Base-by-base conservation (phyloP, 306 rosid genomes). In the Vigna angularis region DNA sequence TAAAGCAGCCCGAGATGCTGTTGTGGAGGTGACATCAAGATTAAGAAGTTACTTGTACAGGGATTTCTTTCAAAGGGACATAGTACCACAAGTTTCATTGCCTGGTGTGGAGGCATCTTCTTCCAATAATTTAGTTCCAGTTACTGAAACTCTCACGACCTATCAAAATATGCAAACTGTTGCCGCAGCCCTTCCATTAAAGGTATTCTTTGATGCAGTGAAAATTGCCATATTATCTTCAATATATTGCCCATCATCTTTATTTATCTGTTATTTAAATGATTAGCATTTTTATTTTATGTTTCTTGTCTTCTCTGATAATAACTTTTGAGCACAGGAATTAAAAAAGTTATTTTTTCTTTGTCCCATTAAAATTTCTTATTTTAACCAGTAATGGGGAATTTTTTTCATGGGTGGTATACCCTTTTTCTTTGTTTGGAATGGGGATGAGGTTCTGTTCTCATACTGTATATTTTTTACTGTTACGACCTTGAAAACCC, bases 11-110 rank as follows among this genome's bases (percentile, higher is more conserved):
- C 88, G 99, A 76, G 87, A 91, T 66, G 99, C 97, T 71, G 88
- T 96, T 80, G 91, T 96, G 30, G 99, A 96, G 88, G 85, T 96
- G 88, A 96, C 99, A 17, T 93, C 93, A 59, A 88, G 98, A 89
- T 80, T 96, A 45, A 83, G 98, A 83, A 90, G 85, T 91, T 86
- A 84, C 74, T 42, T 93, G 70, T 96, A 91, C 72, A 85, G 88
- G 85, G 99, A 96, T 75, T 81, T 89, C 68, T 84, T 83, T 82
- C 94, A 84, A 80, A 90, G 87, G 79, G 98, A 90, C 72, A 75
- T 79, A n/a, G 52, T 84, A 48, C 89, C 89, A 4, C 77, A 90
- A 16, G 74, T 81, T 44, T 77, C 90, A 58, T 82, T 68, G 69
- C 56, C 89, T 52, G 88, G 79, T 48, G 26, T 58, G 18, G 97